Evolutionary conservation across 1,139 yeast genomes (phyloP), one percentile per base, ranked within the genome.

Genomic region (Williopsis jadinii): DNA sequence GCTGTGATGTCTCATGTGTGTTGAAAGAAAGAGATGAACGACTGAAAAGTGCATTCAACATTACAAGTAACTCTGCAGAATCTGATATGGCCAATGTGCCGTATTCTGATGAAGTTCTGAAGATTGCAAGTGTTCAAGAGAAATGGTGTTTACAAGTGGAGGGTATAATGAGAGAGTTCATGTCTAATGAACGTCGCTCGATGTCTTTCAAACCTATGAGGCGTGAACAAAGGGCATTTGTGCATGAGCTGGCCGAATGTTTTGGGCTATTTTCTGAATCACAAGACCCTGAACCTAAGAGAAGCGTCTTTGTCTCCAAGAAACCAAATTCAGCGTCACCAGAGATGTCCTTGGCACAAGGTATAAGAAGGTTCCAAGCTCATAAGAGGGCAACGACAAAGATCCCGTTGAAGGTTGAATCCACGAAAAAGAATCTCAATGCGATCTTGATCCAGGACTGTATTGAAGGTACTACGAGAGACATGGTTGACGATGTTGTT

Each of bases 281-380:
- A 1, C 90, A 84, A 51, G 96, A 86, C 58, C 75, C 75, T 2
- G 96, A 86, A 49, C 95, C 96, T 0, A 70, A 77, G 43, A 63
- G 95, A 48, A 75, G 82, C 11, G 90, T 86, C 0, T 81, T 75
- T 46, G 68, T 87, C 11, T 75, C 73, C 43, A 64, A 68, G 37
- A 56, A 51, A 8, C 57, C 43, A 48, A 42, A 44, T 10, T 57
- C 77, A 0, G 50, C 46, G 4, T 49, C 60, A 6, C 67, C 67
- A 2, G 52, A 67, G 2, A 38, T 55, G 14, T 55, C 62, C 2
- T 43, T 64, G 26, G 52, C 52, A 12, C 55, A 58, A 35, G 50
- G 58, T 2, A 52, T 56, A 34, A 53, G 53, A 14, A 45, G 63
- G 9, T 55, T 59, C 30, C 62, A 65, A 42, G 64, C 66, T 36